These are phyloP conservation scores for Coccomyxa subellipsoidea DNA, from an alignment of 163 green algal species.

Conservation along the genomic window DNA sequence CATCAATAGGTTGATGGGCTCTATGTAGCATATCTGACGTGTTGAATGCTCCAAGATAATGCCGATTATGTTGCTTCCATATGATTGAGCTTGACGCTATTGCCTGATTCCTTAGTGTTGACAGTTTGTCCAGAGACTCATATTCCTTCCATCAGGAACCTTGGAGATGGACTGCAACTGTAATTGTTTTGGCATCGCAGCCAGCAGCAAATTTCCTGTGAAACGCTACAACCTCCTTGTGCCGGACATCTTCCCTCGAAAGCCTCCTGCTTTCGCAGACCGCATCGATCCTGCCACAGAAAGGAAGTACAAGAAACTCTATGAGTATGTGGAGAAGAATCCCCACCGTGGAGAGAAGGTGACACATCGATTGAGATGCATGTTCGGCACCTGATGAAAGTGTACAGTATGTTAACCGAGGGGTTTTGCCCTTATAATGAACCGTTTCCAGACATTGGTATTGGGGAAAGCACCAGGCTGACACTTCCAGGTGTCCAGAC, in stretches of 20 bases:
- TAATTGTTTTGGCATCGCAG: conserved; percentile 59
- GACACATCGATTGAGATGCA: not conserved
- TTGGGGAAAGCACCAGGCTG: too few species aligned
- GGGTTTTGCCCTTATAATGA: not conserved
- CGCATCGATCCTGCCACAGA: conserved; percentile 37
- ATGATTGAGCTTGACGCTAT: too few species aligned
- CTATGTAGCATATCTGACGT: too few species aligned
- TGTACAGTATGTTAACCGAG: not conserved
- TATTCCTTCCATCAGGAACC: not conserved
- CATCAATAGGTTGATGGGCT: too few species aligned
- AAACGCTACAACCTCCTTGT: conserved; percentile 74
- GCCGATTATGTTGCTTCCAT: too few species aligned
- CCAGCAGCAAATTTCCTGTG: conserved; percentile 34
- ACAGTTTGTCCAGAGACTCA: too few species aligned
- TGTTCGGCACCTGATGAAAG: not conserved
- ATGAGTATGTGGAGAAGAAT: conserved; percentile 62
- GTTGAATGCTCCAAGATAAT: too few species aligned
- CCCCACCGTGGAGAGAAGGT: conserved; percentile 55
- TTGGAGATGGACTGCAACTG: conserved; percentile 42
- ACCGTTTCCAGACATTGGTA: not conserved
- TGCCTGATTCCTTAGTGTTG: too few species aligned
- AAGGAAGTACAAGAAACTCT: conserved; percentile 57
- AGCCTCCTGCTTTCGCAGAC: conserved; percentile 27
- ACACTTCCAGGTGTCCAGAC: conserved; percentile 51
- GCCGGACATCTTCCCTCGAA: conserved; percentile 53